Conservation (phyloP, 495 filamentous ascomycete genomes). For the Clavariopsis aquatica region DNA sequence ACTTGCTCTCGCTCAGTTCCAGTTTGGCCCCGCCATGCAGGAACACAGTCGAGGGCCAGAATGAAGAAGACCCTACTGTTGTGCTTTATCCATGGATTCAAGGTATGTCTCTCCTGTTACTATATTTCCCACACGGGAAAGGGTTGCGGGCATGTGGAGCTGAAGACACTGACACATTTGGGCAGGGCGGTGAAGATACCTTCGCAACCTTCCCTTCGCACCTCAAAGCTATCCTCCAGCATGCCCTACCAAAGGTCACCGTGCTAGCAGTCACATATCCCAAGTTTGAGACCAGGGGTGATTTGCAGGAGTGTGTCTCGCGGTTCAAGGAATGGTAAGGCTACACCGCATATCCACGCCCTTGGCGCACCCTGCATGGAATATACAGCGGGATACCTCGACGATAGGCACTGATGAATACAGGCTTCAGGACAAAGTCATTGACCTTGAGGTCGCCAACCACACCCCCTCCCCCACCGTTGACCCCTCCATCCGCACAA, state of each 20-base stretch:
- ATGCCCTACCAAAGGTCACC: slow-evolving; percentile 70
- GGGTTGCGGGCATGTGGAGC: neutral
- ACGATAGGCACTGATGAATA: slow-evolving; percentile 2
- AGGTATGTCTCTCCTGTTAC: slow-evolving; percentile 57
- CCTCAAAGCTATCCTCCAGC: slow-evolving; percentile 66
- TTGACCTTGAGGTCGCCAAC: slow-evolving; percentile 86
- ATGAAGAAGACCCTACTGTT: slow-evolving; percentile 91
- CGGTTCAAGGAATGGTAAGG: slow-evolving; percentile 82
- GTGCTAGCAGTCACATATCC: slow-evolving; percentile 78
- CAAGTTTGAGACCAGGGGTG: slow-evolving; percentile 87
- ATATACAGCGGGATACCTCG: neutral
- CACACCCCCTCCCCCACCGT: slow-evolving; percentile 83
- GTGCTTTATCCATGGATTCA: slow-evolving; percentile 97
- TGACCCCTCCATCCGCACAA: slow-evolving; percentile 80
- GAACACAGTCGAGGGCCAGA: slow-evolving; percentile 43
- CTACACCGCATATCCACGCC: neutral
- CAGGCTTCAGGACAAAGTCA: slow-evolving; percentile 88
- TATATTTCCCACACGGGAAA: neutral
- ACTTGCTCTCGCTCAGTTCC: slow-evolving; percentile 5
- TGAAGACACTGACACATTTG: slow-evolving; percentile 15
- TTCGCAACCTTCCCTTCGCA: slow-evolving; percentile 78
- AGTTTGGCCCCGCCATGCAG: slow-evolving; percentile 31
- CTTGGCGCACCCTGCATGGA: neutral
- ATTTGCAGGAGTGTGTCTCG: slow-evolving; percentile 75
- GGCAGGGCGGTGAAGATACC: slow-evolving; percentile 82